Conservation (phyloP, 768 basidiomycete genomes). For the Mycena haematopus region DNA sequence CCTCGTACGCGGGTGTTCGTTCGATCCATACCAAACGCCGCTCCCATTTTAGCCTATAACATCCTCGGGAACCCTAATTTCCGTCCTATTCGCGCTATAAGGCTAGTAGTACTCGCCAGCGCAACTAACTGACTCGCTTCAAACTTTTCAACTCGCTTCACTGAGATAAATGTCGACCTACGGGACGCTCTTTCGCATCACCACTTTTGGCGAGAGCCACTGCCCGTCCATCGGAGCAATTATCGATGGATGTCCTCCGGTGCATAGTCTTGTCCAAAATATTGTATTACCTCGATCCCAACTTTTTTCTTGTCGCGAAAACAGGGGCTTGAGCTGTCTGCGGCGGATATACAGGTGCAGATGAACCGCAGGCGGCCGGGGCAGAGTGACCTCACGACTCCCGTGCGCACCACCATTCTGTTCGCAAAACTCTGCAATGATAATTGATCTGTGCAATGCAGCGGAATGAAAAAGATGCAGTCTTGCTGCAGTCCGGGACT, state of each 20-base stretch:
- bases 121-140: not conserved
- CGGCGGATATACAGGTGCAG: constrained; percentile 89
- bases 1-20: constrained; percentile 14
- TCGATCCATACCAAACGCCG: constrained; percentile 6
- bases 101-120: not conserved
- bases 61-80: not conserved
- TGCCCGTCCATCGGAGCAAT: constrained; percentile 97
- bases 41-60: not conserved
- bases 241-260: constrained; percentile 96
- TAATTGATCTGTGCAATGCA: constrained; percentile 35
- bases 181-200: constrained; percentile 90
- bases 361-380: constrained; percentile 92
- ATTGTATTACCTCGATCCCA: constrained; percentile 2
- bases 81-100: not conserved
- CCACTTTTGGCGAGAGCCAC: constrained; percentile 98
- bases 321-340: constrained; percentile 82
- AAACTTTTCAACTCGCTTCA: not conserved
- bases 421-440: not conserved
- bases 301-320: not conserved
- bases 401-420: constrained; percentile 58
- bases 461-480: constrained; percentile 96
- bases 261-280: constrained; percentile 43
- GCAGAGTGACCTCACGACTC: constrained; percentile 95
- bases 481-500: constrained; percentile 90
- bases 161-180: constrained; percentile 81